These are phyloP conservation scores for Alternaria postmessia DNA, from an alignment of 2,329 filamentous ascomycete genomes.

Conservation along the genomic window DNA sequence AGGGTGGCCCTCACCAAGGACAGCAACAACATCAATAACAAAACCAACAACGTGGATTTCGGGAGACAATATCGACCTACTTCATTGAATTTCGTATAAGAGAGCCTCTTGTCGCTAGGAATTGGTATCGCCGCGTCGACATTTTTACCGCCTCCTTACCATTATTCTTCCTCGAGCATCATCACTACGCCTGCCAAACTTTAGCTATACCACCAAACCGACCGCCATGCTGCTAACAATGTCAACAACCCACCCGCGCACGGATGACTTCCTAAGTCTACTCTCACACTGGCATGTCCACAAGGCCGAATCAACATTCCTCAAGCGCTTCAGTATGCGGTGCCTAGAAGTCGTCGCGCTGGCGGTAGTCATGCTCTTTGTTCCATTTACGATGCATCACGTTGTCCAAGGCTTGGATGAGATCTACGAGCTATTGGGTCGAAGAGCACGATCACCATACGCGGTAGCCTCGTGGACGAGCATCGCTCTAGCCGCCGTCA, in stretches of 20 bases:
- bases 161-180: background rate
- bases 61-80: background rate
- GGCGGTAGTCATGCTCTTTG: conserved; percentile 20
- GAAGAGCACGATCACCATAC: conserved; percentile 27
- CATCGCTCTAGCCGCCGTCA: conserved; percentile 5
- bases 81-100: background rate
- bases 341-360: conserved; percentile 19
- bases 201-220: background rate
- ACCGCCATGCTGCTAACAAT: conserved; percentile 18
- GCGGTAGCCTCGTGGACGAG: background rate
- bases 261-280: background rate
- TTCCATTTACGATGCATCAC: conserved; percentile 24
- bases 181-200: background rate
- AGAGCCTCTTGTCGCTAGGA: background rate
- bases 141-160: background rate
- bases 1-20: conserved; percentile 4
- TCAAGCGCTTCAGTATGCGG: conserved; percentile 20
- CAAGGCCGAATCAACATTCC: conserved; percentile 7
- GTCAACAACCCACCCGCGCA: conserved; percentile 9
- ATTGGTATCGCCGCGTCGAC: background rate
- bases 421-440: conserved; percentile 24
- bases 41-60: background rate
- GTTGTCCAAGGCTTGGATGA: conserved; percentile 22
- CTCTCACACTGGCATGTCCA: conserved; percentile 10
- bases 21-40: background rate